phyloP scores from a whole-genome alignment of 1,139 yeast genomes.

The Waltiozyma solani region DNA sequence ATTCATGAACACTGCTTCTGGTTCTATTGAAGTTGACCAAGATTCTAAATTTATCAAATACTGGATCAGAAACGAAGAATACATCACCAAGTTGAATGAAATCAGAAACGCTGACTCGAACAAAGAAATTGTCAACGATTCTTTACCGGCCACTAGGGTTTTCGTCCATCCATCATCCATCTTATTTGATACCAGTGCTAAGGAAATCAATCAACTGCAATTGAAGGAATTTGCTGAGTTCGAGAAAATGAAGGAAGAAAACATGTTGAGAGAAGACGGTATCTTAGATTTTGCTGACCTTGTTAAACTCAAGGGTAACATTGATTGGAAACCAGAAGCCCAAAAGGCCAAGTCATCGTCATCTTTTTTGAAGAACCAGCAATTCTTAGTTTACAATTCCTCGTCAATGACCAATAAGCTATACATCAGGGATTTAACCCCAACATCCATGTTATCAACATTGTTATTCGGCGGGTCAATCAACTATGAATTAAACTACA shows the following conservation, averaged over 20 bases:
- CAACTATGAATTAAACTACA: conserved; percentile 48
- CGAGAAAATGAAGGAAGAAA: conserved; percentile 11
- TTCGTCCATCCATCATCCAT: conserved; percentile 81
- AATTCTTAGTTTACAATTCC: conserved; percentile 46
- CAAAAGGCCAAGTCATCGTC: conserved; percentile 11
- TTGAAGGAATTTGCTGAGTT: conserved; percentile 3
- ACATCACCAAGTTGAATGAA: conserved; percentile 21
- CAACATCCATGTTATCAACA: conserved; percentile 61
- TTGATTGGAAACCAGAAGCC: conserved; percentile 29
- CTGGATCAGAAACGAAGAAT: conserved; percentile 58
- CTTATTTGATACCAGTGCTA: conserved; percentile 36
- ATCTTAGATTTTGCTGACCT: conserved; percentile 24
- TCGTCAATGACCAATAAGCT: conserved; percentile 59
- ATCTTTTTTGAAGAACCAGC: conserved; percentile 27
- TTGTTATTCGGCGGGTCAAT: conserved; percentile 74
- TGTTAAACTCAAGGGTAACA: conserved; percentile 13
- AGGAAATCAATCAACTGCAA: conserved; percentile 19
- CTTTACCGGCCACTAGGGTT: conserved; percentile 52
- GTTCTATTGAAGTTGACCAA: conserved; percentile 76
- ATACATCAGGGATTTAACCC: conserved; percentile 69
- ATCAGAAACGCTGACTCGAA: conserved; percentile 3
- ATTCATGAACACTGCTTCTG: conserved; percentile 57
- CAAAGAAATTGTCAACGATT: conserved; percentile 8
- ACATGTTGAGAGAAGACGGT: conserved; percentile 27
- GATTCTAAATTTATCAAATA: conserved; percentile 67